These are phyloP conservation scores for Pyricularia pennisetigena DNA, from an alignment of 2,329 filamentous ascomycete species.

Conservation along the genomic window DNA sequence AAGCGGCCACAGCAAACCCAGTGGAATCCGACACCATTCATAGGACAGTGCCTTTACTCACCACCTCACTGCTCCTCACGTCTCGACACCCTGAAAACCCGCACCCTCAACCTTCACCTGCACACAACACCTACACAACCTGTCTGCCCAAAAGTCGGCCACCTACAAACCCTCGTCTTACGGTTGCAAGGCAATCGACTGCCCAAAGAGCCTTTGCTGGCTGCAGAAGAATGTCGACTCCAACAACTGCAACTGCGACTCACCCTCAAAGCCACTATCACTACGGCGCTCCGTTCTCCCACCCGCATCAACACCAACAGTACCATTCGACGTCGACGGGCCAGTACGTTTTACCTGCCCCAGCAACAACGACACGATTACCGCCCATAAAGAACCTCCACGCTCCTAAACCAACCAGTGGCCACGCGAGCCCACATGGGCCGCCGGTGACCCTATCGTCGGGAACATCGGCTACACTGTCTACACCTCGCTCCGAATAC, in stretches of 20 bases:
- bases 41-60: background rate
- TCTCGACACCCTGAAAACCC: background rate
- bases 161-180: background rate
- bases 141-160: background rate
- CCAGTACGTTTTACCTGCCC: constrained; percentile 10
- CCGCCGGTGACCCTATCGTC: background rate
- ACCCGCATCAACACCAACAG: constrained; percentile 35
- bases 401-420: background rate
- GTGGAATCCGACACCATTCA: background rate
- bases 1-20: background rate
- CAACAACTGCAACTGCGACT: constrained; percentile 66
- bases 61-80: background rate
- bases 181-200: background rate
- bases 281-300: constrained; percentile 53
- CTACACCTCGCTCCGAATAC: constrained; percentile 21
- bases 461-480: background rate
- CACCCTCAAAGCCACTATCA: constrained; percentile 55
- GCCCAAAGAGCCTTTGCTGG: background rate
- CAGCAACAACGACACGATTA: background rate
- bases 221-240: constrained; percentile 58
- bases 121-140: background rate
- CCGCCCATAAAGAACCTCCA: background rate
- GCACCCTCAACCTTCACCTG: background rate
- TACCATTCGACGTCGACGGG: constrained; percentile 25
- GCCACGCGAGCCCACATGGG: background rate